phyloP scores from a whole-genome alignment of 2,329 filamentous ascomycete genomes.

The Trichoderma brevicompactum region DNA sequence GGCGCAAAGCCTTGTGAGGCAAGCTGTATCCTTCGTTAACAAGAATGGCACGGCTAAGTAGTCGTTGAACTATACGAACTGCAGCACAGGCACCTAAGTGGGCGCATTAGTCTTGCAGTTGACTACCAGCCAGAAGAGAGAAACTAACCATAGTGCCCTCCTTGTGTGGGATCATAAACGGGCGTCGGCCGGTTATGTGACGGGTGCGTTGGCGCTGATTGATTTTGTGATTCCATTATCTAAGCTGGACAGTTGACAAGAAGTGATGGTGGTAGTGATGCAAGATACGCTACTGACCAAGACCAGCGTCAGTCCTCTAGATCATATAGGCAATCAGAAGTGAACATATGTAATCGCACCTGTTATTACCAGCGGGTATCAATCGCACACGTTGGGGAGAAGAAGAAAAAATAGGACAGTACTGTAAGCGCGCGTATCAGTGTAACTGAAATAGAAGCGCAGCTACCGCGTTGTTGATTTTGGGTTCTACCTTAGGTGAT shows the following conservation, averaged over 20 bases:
- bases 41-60: not conserved
- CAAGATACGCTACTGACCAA: not conserved
- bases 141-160: constrained; percentile 75
- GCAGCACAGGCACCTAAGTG: constrained; percentile 52
- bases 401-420: not conserved
- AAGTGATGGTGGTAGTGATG: not conserved
- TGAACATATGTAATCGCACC: not conserved
- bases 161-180: constrained; percentile 73
- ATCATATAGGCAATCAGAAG: not conserved
- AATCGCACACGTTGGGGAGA: not conserved
- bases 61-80: constrained; percentile 39
- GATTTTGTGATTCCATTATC: constrained; percentile 48
- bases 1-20: constrained; percentile 86
- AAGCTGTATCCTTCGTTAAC: constrained; percentile 61
- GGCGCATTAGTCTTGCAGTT: constrained; percentile 31
- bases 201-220: constrained; percentile 56
- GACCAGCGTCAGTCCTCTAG: not conserved
- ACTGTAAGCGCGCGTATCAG: constrained; percentile 2
- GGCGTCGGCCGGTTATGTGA: constrained; percentile 65
- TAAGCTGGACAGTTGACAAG: constrained; percentile 13
- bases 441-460: not conserved
- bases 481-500: constrained; percentile 16
- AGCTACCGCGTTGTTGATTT: constrained; percentile 24
- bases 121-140: not conserved
- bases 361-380: not conserved